Percentiles rank a stretch among this genome's conserved stretches.
Conservation (phyloP, 202 grass and related monocot species). For the Panicum hallii region DNA sequence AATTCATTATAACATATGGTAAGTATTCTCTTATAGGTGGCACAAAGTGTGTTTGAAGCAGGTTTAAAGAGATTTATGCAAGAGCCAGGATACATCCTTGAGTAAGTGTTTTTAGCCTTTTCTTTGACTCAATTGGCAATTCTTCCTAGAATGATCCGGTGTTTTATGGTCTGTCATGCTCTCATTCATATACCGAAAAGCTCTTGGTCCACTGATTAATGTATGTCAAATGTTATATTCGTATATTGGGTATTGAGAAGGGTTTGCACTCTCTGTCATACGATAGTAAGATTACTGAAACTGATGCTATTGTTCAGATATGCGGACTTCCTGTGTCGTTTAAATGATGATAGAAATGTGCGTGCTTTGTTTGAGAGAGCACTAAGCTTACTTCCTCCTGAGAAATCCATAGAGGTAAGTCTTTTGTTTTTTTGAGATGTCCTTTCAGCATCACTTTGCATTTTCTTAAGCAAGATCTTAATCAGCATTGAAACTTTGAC, state of each 20-base stretch:
- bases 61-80: slow-evolving; percentile 96
- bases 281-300: slow-evolving; percentile 37
- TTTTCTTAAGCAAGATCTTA: slow-evolving; percentile 26
- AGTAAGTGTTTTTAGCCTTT: slow-evolving; percentile 62
- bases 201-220: slow-evolving; percentile 5
- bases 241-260: slow-evolving; percentile 35
- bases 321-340: slow-evolving; percentile 85
- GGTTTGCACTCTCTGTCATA: slow-evolving; percentile 9
- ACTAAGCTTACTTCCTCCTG: slow-evolving; percentile 88
- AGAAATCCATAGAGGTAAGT: slow-evolving; percentile 84
- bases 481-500: background rate
- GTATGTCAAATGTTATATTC: slow-evolving; percentile 27
- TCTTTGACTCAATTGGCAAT: slow-evolving; percentile 6
- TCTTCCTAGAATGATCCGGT: slow-evolving; percentile 20
- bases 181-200: slow-evolving; percentile 4
- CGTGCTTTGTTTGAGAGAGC: slow-evolving; percentile 97
- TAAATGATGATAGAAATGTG: slow-evolving; percentile 99
- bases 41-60: slow-evolving; percentile 98
- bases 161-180: slow-evolving; percentile 19
- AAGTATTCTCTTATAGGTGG: slow-evolving; percentile 63
- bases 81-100: slow-evolving; percentile 87
- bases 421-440: slow-evolving; percentile 28
- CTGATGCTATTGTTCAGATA: slow-evolving; percentile 68
- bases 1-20: slow-evolving; percentile 22
- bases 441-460: slow-evolving; percentile 27